Evolutionary conservation across 2,329 filamentous ascomycete genomes (phyloP), one percentile per base, ranked within the genome.

Genomic region (Fusarium pseudoanthophilum): DNA sequence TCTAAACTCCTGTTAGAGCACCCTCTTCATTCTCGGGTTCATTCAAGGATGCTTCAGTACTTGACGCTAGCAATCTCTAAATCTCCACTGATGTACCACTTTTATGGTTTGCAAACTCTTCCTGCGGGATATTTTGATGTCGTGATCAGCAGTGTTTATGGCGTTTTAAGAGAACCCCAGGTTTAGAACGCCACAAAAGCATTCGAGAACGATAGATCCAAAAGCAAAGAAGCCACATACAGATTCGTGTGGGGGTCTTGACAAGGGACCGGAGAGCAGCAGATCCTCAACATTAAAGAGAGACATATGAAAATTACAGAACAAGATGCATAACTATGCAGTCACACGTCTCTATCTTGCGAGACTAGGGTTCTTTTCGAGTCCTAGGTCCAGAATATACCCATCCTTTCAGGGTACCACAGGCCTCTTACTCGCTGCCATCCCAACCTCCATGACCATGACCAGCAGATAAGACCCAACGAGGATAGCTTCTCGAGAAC

Each of bases 81-180:
- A 64, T 60, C 52, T 68, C 67, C 73, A 62, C 69, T 75, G 46
- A 39, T 48, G 52, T 16, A 55, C 70, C 75, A 76, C 75, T 77
- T 69, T 65, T 64, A 74, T 60, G 36, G 34, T 71, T 67, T 67
- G 59, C 69, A 64, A 64, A 66, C 63, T 60, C 67, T 72, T 70
- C 24, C 42, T 34, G 52, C 39, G 45, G 20, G 48, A 49, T 57
- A 51, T 49, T 67, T 57, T 67, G 56, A 78, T 78, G 76, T 78
- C 76, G 76, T 74, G 73, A 78, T 78, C 61, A 61, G 65, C 68
- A 53, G 48, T 69, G 42, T 30, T 39, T 51, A 78, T 78, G 72
- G 75, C 73, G 75, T 69, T 64, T 64, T 60, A 61, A 45, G 43
- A 49, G 37, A 60, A 63, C 56, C 64, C 61, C 61, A 63, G 55